Conservation (phyloP, 2,329 filamentous ascomycete genomes). For the Fusarium clavum region DNA sequence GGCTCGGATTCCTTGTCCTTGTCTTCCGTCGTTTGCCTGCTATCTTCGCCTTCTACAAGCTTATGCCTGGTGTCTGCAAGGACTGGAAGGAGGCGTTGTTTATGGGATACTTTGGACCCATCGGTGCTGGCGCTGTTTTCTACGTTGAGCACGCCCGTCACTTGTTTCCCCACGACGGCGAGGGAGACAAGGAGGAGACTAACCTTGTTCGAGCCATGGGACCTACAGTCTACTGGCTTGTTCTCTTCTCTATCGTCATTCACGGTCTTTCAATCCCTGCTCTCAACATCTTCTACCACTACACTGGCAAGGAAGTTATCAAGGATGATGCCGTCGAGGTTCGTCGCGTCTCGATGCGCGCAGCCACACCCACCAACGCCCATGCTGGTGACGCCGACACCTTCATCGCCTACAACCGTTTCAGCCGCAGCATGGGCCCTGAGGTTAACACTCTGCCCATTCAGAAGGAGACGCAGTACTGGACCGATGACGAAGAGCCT, state of each 20-base stretch:
- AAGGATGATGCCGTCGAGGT: slow-evolving; percentile 35
- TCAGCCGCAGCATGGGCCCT: slow-evolving; percentile 6
- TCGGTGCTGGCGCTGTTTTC: slow-evolving; percentile 80
- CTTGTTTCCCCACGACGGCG: slow-evolving; percentile 53
- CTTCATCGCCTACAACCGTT: slow-evolving; percentile 21
- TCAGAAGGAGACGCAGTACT: neutral
- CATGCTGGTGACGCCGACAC: neutral
- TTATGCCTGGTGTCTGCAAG: slow-evolving; percentile 63
- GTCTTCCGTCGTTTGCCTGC: slow-evolving; percentile 68
- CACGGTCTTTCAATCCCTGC: slow-evolving; percentile 59
- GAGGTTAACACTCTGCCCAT: fast-evolving
- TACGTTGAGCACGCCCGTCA: slow-evolving; percentile 68
- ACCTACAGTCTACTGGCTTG: slow-evolving; percentile 57
- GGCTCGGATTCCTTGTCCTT: slow-evolving; percentile 61
- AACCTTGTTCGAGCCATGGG: slow-evolving; percentile 53
- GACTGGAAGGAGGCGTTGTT: slow-evolving; percentile 69
- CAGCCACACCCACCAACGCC: neutral
- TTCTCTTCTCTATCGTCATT: slow-evolving; percentile 44
- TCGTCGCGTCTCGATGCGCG: neutral
- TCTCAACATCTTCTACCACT: slow-evolving; percentile 21
- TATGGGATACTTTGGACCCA: slow-evolving; percentile 78
- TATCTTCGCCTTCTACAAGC: slow-evolving; percentile 64
- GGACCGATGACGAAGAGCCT: neutral
- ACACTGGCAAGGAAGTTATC: slow-evolving; percentile 52
- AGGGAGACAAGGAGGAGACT: slow-evolving; percentile 50